phyloP scores from a whole-genome alignment of 2,329 filamentous ascomycete genomes.

The Aspergillus terreus region DNA sequence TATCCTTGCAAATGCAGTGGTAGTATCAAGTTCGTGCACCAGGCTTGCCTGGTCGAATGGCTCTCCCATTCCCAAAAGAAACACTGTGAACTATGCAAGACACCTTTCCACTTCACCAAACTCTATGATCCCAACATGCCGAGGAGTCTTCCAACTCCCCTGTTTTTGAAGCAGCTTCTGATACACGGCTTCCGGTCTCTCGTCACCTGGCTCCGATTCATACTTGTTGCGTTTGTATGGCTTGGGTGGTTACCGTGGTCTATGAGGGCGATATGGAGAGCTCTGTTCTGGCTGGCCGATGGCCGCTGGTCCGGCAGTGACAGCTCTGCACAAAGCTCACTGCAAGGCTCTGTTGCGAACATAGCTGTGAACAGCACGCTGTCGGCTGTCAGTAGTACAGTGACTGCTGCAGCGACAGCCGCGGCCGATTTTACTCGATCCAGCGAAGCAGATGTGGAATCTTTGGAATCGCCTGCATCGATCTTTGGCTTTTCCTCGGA shows the following conservation, averaged over 20 bases:
- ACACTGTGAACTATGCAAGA: constrained; percentile 99
- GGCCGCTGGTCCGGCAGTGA: constrained; percentile 55
- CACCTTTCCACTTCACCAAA: constrained; percentile 95
- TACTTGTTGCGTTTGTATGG: constrained; percentile 83
- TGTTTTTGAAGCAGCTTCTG: constrained; percentile 76
- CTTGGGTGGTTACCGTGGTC: constrained; percentile 81
- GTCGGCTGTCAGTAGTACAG: constrained; percentile 13
- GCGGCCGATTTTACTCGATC: constrained; percentile 12
- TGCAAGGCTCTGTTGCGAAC: constrained; percentile 18
- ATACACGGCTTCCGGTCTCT: constrained; percentile 69
- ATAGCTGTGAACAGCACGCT: constrained; percentile 26
- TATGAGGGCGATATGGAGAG: constrained; percentile 88
- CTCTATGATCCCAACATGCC: constrained; percentile 96
- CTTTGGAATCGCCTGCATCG: constrained; percentile 34
- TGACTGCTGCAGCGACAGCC: constrained; percentile 20
- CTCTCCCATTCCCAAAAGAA: constrained; percentile 98
- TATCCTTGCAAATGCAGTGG: constrained; percentile 98
- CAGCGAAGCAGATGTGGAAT: constrained; percentile 23
- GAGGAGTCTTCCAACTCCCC: constrained; percentile 68
- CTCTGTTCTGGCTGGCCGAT: constrained; percentile 91
- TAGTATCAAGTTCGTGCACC: constrained; percentile 97
- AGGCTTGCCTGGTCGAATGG: constrained; percentile 98
- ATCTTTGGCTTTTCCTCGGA: constrained; percentile 40
- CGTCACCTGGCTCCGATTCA: constrained; percentile 71
- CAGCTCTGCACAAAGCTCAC: constrained; percentile 16